Conservation (phyloP, 2,329 filamentous ascomycete genomes). For the Exophiala oligosperma region DNA sequence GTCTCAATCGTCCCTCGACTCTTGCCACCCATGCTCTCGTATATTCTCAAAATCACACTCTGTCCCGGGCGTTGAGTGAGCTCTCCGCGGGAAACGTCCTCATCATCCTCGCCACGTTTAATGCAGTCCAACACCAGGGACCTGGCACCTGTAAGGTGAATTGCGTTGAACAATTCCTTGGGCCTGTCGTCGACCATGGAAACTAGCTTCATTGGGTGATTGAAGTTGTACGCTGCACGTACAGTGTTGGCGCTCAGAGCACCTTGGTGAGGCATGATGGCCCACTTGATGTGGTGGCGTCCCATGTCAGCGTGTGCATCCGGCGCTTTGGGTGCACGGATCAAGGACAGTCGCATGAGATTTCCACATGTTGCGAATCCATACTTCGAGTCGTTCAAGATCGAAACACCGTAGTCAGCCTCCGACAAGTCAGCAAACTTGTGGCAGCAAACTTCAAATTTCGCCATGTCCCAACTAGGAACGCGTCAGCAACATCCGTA, state of each 20-base stretch:
- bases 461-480: conserved; percentile 86
- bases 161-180: conserved; percentile 46
- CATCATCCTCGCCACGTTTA: conserved; percentile 89
- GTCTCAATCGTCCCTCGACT: conserved; percentile 70
- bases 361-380: conserved; percentile 89
- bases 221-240: conserved; percentile 84
- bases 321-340: conserved; percentile 86
- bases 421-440: conserved; percentile 92
- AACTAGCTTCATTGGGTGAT: conserved; percentile 65
- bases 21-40: conserved; percentile 83
- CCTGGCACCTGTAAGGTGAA: conserved; percentile 65
- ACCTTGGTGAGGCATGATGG: conserved; percentile 81
- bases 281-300: conserved; percentile 81
- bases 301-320: conserved; percentile 96
- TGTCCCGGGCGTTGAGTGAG: conserved; percentile 66
- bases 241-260: conserved; percentile 71
- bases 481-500: too few species aligned
- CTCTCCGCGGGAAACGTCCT: conserved; percentile 61
- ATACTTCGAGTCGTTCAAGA: conserved; percentile 94
- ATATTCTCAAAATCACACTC: conserved; percentile 81
- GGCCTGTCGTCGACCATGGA: conserved; percentile 22
- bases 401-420: conserved; percentile 82
- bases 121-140: conserved; percentile 82
- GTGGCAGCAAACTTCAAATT: conserved; percentile 95
- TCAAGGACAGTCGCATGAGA: conserved; percentile 82